These are phyloP conservation scores for Rhizopus sp. DNA, from an alignment of 371 early-diverging fungal species.

Conservation along the genomic window DNA sequence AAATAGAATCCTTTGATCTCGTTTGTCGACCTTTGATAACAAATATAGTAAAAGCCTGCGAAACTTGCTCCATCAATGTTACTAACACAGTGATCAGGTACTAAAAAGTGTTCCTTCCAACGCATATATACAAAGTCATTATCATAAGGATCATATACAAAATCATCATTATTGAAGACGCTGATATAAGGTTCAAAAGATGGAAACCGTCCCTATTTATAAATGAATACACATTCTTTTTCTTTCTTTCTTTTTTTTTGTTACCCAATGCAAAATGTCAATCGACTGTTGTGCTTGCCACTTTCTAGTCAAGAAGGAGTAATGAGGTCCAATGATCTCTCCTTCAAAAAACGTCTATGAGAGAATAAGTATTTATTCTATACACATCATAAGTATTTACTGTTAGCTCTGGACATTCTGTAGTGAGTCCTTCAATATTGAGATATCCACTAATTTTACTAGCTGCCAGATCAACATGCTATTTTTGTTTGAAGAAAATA, in stretches of 20 bases:
- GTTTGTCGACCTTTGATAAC: constrained; percentile 75
- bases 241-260: background rate
- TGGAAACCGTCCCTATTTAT: constrained; percentile 21
- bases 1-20: constrained; percentile 85
- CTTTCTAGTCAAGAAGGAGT: constrained; percentile 81
- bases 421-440: constrained; percentile 78
- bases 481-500: constrained; percentile 6
- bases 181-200: constrained; percentile 58
- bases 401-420: constrained; percentile 62
- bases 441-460: constrained; percentile 81
- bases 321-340: constrained; percentile 78
- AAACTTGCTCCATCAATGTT: constrained; percentile 89
- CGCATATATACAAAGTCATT: constrained; percentile 90
- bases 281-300: constrained; percentile 83
- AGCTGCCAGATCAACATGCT: constrained; percentile 78
- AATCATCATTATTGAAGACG: constrained; percentile 67
- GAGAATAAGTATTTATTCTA: background rate
- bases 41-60: constrained; percentile 97
- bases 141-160: constrained; percentile 61
- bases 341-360: constrained; percentile 80
- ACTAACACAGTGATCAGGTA: constrained; percentile 89
- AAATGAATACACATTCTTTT: background rate
- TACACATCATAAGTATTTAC: constrained; percentile 14
- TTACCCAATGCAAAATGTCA: constrained; percentile 84
- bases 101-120: constrained; percentile 96